phyloP scores from a whole-genome alignment of 2,329 filamentous ascomycete species.

The Didymella sp. region DNA sequence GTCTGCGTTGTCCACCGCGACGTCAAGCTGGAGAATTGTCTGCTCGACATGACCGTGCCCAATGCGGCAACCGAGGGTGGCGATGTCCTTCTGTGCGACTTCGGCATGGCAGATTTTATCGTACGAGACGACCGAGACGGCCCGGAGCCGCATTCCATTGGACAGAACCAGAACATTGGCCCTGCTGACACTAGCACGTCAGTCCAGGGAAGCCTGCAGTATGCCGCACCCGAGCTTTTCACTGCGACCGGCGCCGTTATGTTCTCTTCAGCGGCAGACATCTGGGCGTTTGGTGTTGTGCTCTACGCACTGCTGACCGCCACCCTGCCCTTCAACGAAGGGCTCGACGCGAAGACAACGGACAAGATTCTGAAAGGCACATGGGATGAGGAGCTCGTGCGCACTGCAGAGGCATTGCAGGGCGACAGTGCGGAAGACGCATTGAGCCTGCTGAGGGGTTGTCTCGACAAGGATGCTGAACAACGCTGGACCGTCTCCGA shows the following conservation, averaged over 20 bases:
- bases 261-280: conserved; percentile 65
- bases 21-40: conserved; percentile 73
- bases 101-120: conserved; percentile 73
- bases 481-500: conserved; percentile 65
- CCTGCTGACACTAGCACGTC: conserved; percentile 64
- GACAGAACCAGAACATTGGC: conserved; percentile 55
- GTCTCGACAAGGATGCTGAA: conserved; percentile 63
- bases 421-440: conserved; percentile 52
- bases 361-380: conserved; percentile 66
- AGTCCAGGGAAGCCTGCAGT: conserved; percentile 66
- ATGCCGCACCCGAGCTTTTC: conserved; percentile 60
- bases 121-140: conserved; percentile 60
- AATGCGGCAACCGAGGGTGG: conserved; percentile 59
- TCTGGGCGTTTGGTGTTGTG: conserved; percentile 72
- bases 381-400: conserved; percentile 62
- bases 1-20: conserved; percentile 71
- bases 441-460: conserved; percentile 65
- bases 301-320: conserved; percentile 67
- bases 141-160: conserved; percentile 57
- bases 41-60: conserved; percentile 63
- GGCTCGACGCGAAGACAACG: conserved; percentile 64
- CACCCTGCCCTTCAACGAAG: conserved; percentile 67
- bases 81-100: conserved; percentile 69
- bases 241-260: conserved; percentile 46
- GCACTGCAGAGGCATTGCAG: conserved; percentile 52